Conservation (phyloP, 2,329 filamentous ascomycete species). For the Neocucurbitaria cava region DNA sequence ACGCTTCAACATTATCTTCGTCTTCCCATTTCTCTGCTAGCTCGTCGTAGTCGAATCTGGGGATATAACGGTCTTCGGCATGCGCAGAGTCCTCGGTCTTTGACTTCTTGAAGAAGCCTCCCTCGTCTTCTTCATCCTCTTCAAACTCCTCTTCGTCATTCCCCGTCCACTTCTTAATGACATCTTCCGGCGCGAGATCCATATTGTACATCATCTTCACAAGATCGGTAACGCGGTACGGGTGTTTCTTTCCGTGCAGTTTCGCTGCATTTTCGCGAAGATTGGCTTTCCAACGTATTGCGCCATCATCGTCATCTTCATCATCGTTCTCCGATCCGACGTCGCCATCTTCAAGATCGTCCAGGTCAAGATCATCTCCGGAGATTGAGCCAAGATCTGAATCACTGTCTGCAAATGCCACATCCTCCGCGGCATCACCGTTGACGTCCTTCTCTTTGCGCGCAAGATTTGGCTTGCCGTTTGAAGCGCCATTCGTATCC, state of each 20-base stretch:
- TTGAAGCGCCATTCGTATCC: constrained; percentile 50
- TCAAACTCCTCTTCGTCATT: constrained; percentile 62
- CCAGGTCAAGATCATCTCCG: constrained; percentile 53
- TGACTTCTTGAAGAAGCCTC: constrained; percentile 68
- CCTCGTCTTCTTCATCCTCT: constrained; percentile 67
- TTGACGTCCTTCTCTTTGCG: constrained; percentile 40
- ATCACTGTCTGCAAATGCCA: constrained; percentile 95
- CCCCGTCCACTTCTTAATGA: constrained; percentile 81
- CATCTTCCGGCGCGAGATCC: constrained; percentile 75
- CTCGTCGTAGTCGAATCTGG: constrained; percentile 78
- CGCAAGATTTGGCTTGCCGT: constrained; percentile 40
- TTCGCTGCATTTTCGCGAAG: constrained; percentile 76
- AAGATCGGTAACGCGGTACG: constrained; percentile 81
- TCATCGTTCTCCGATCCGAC: constrained; percentile 62
- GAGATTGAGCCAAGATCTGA: constrained; percentile 93
- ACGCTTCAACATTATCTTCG: constrained; percentile 74
- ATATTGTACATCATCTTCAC: constrained; percentile 90
- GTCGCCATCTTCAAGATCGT: constrained; percentile 53
- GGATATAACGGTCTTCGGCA: constrained; percentile 79
- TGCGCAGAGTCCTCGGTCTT: constrained; percentile 57
- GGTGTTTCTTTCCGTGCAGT: constrained; percentile 72
- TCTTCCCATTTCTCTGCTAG: constrained; percentile 87
- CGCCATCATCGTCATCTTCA: constrained; percentile 68
- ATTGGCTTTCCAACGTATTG: constrained; percentile 86
- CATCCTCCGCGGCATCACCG: constrained; percentile 63